Conservation (phyloP, 1,284 basidiomycete species). For the Ganoderma multipileum region DNA sequence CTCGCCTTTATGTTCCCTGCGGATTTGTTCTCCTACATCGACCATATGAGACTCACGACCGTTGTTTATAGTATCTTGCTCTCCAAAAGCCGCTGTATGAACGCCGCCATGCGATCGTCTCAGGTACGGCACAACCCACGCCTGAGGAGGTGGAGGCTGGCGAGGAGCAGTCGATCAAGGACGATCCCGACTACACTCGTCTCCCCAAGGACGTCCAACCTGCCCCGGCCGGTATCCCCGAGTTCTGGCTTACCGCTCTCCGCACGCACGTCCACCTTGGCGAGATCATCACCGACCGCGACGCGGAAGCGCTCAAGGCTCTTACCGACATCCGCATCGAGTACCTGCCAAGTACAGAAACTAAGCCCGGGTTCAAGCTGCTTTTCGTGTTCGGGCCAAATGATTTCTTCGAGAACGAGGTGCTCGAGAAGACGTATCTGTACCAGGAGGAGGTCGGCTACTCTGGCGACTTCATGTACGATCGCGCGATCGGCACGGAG, state of each 20-base stretch:
- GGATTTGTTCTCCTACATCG: background rate
- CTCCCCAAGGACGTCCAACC: slow-evolving; percentile 54
- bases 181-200: slow-evolving; percentile 68
- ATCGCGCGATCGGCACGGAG: slow-evolving; percentile 88
- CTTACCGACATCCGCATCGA: slow-evolving; percentile 74
- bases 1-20: background rate
- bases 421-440: slow-evolving; percentile 93
- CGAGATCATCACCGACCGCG: slow-evolving; percentile 93
- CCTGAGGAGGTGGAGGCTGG: slow-evolving; percentile 87
- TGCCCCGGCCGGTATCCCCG: slow-evolving; percentile 76
- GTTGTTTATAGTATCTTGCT: slow-evolving; percentile 72
- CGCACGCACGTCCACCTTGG: slow-evolving; percentile 90
- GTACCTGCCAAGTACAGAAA: slow-evolving; percentile 69
- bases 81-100: slow-evolving; percentile 90
- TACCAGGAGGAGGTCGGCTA: slow-evolving; percentile 96
- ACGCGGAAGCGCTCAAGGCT: slow-evolving; percentile 78
- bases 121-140: slow-evolving; percentile 80
- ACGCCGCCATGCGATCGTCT: slow-evolving; percentile 86
- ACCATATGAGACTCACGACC: slow-evolving; percentile 1
- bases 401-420: slow-evolving; percentile 87
- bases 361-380: slow-evolving; percentile 92
- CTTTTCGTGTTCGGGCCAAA: slow-evolving; percentile 85
- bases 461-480: slow-evolving; percentile 94
- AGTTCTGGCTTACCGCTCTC: slow-evolving; percentile 98
- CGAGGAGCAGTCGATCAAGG: slow-evolving; percentile 70